phyloP scores from a whole-genome alignment of 768 basidiomycete species.

The Lentinula sp. region DNA sequence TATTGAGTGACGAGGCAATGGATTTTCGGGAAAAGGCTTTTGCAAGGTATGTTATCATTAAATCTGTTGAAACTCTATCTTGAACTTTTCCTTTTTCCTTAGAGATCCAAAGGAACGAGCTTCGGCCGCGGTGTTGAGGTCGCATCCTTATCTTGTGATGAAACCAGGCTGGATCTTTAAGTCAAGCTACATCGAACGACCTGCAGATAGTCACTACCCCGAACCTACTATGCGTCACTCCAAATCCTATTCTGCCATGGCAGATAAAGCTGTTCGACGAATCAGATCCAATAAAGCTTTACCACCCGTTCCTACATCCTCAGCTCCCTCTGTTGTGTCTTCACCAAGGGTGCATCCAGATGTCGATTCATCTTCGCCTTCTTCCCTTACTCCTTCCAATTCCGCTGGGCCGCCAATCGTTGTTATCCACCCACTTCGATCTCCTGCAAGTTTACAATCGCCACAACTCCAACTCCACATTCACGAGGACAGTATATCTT shows the following conservation, averaged over 20 bases:
- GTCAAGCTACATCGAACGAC: constrained; percentile 14
- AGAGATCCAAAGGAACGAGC: constrained; percentile 72
- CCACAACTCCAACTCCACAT: background rate
- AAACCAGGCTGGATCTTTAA: constrained; percentile 14
- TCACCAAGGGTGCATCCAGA: background rate
- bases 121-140: constrained; percentile 53
- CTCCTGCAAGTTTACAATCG: constrained; percentile 10
- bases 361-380: background rate
- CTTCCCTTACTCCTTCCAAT: background rate
- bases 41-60: constrained; percentile 44
- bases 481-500: constrained; percentile 3
- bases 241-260: background rate
- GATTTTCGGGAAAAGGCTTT: constrained; percentile 79
- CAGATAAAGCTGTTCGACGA: background rate
- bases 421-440: constrained; percentile 22
- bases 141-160: constrained; percentile 23
- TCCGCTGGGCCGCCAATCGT: constrained; percentile 24
- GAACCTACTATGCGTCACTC: background rate
- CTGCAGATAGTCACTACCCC: background rate
- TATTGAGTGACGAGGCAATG: constrained; percentile 53
- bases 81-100: background rate
- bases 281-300: background rate
- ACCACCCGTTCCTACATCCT: constrained; percentile 4
- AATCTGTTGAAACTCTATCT: background rate
- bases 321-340: background rate